phyloP scores from a whole-genome alignment of 257 asterid species.

The Penstemon newberryi region DNA sequence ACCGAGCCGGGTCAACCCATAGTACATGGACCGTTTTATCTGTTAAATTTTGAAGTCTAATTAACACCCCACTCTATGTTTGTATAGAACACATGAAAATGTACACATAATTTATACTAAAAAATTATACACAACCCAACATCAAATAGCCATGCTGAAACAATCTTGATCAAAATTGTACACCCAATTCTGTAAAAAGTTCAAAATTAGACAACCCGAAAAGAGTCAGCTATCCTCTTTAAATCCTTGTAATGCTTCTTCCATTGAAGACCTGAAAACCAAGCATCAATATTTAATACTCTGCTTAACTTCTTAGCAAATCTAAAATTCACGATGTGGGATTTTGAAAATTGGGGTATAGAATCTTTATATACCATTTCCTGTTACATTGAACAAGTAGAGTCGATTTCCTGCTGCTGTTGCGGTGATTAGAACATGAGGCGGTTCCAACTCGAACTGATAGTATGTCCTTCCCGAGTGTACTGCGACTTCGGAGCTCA shows the following conservation, averaged over 20 bases:
- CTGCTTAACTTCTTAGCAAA: neutral
- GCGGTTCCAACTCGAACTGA: constrained; percentile 91
- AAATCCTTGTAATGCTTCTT: constrained; percentile 85
- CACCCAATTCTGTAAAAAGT: neutral
- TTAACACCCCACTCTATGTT: no score
- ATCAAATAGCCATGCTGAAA: neutral
- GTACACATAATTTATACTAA: no score
- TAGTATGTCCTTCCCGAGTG: constrained; percentile 79
- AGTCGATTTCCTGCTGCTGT: constrained; percentile 98
- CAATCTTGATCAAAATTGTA: no score
- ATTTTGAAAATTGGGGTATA: constrained; percentile 3
- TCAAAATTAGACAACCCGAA: constrained; percentile 55
- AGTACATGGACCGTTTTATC: no score
- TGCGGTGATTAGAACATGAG: constrained; percentile 84
- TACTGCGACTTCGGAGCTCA: constrained; percentile 61
- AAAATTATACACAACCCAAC: neutral
- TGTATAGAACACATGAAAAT: no score
- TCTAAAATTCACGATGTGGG: constrained; percentile 5
- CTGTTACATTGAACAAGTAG: constrained; percentile 76
- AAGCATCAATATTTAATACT: neutral
- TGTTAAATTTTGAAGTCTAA: no score
- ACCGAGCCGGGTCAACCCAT: no score
- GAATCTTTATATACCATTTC: constrained; percentile 55
- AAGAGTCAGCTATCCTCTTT: constrained; percentile 80
- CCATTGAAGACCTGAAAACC: constrained; percentile 90